Base-by-base conservation (phyloP, 2,329 filamentous ascomycete species). In the Torrubiella hemipterigena region DNA sequence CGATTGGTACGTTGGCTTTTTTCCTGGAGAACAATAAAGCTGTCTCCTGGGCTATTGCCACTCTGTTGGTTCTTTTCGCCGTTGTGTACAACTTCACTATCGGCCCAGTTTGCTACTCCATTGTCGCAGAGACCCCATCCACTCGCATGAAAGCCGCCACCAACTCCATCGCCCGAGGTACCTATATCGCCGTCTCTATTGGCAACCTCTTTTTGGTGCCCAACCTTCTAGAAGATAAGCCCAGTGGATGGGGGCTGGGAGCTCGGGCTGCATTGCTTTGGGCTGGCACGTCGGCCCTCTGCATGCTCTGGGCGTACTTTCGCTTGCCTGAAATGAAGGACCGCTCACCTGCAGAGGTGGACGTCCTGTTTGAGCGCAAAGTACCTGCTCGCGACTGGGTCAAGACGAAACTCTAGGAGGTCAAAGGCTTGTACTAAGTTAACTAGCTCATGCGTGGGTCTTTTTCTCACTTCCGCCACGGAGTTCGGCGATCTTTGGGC, bases 61-160 rank as follows among this genome's bases (percentile, higher is more conserved):
- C 44, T 5, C 36, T 64, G 21, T 41, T 61, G 3, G 38, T 64
- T 10, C 34, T 59, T 24, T 60, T 52, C 31, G 55, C 52, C 2
- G 51, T 58, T 33, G 40, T 52, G 6, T 67, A 62, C 43, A 55
- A 64, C 40, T 42, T 59, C 13, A 62, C 59, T 1, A 47, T 65
- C 10, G 62, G 60, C 1, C 47, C 47, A 3, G 31, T 50, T 6
- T 39, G 40, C 26, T 44, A 69, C 27, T 38, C 69, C 17, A 42
- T 48, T 38, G 64, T 65, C 42, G 65, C 62, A 42, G 38, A 67
- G 54, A 19, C 48, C 3, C 40, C 45, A 7, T 35, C 44, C 6
- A 39, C 42, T 5, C 39, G 44, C 18, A 38, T 43, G 17, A 47
- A 41, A 27, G 29, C 36, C 15, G 38, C 41, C 24, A 47, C 43